A percentile compares a stretch with the other conserved stretches of the same genome.
phyloP scores from a whole-genome alignment of 306 rosid genomes.

The Astragalus membranaceus region DNA sequence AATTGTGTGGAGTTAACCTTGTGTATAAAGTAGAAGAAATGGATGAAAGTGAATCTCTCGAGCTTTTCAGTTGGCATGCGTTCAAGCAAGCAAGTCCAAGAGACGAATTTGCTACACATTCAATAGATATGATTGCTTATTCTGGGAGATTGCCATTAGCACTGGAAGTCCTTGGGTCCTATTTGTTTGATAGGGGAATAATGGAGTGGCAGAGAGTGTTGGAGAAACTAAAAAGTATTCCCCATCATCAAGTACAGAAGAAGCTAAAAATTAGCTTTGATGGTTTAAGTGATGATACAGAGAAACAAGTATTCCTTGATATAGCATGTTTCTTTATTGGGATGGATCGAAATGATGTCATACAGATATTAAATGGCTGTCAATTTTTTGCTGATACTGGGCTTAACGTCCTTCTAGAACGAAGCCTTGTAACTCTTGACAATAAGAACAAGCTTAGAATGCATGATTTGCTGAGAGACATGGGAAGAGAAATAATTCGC shows the following conservation, averaged over 20 bases:
- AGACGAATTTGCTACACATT: neutral
- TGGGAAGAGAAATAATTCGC: slow-evolving; percentile 22
- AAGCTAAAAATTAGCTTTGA: neutral
- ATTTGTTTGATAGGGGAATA: neutral
- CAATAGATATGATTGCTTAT: neutral
- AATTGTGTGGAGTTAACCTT: neutral
- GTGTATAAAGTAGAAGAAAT: neutral
- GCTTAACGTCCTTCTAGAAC: neutral
- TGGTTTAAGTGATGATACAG: neutral
- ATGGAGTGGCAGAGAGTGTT: neutral
- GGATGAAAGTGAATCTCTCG: neutral
- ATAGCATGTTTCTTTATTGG: slow-evolving; percentile 1
- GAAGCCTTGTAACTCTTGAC: neutral
- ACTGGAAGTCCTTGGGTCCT: slow-evolving; percentile 15
- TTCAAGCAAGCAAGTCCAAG: neutral
- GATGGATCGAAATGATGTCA: neutral
- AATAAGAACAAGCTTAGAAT: neutral
- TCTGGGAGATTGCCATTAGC: slow-evolving; percentile 6
- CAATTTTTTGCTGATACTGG: neutral
- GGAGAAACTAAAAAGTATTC: neutral
- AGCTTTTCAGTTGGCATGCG: neutral
- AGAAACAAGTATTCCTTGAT: neutral
- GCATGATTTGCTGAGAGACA: slow-evolving; percentile 6
- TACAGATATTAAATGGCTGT: slow-evolving; percentile 1
- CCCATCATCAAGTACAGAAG: neutral